phyloP scores from a whole-genome alignment of 176 grass and related monocot genomes.

The Eremochloa ophiuroides region DNA sequence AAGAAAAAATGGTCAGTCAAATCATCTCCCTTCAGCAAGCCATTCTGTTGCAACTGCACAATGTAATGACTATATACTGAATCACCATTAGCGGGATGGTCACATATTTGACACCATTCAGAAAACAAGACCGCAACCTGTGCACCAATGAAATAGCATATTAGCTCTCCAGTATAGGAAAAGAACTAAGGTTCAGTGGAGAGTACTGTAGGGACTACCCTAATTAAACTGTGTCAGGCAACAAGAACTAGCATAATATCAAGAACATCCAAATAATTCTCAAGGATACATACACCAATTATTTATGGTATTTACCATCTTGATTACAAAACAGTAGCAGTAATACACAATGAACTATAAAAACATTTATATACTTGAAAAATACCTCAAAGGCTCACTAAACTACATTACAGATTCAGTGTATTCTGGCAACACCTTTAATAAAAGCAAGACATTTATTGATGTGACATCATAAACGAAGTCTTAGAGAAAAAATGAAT shows the following conservation, averaged over 20 bases:
- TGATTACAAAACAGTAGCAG: background rate
- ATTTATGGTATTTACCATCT: background rate
- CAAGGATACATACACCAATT: background rate
- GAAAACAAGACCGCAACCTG: constrained; percentile 74
- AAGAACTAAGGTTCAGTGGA: background rate
- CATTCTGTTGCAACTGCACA: constrained; percentile 68
- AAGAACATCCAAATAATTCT: background rate
- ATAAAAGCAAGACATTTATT: background rate
- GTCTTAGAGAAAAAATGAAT: background rate
- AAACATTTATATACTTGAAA: background rate
- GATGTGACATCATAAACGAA: background rate
- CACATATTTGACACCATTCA: constrained; percentile 91
- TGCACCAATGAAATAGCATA: constrained; percentile 19
- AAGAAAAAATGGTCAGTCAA: constrained; percentile 80
- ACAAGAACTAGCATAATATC: background rate
- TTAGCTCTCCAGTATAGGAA: constrained; percentile 13
- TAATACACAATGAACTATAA: background rate
- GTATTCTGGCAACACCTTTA: background rate
- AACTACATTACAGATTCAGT: background rate
- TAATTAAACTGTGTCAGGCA: background rate
- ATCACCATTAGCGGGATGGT: constrained; percentile 75
- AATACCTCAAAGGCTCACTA: background rate
- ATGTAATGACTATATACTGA: constrained; percentile 71
- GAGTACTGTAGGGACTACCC: background rate
- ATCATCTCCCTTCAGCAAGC: constrained; percentile 90